Evolutionary conservation across 1,284 basidiomycete genomes (phyloP).

Genomic region (Leccinum colubrinum): DNA sequence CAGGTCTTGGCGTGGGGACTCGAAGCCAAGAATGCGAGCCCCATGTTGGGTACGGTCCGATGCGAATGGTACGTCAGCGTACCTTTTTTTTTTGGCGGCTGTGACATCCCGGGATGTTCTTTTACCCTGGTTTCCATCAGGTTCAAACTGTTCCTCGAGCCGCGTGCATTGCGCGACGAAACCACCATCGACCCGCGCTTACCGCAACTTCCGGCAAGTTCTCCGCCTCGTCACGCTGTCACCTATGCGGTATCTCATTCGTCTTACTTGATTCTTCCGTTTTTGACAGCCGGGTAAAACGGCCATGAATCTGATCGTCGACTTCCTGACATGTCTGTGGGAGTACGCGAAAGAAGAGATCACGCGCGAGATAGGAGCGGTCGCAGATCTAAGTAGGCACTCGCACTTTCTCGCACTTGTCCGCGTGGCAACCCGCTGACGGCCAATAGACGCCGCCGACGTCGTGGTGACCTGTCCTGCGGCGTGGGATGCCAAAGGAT

Average conservation of each 20-base stretch:
- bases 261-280: not conserved
- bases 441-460: slow-evolving; percentile 62
- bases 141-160: slow-evolving; percentile 83
- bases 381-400: slow-evolving; percentile 72
- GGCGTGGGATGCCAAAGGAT: slow-evolving; percentile 81
- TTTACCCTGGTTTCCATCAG: slow-evolving; percentile 26
- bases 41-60: slow-evolving; percentile 60
- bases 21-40: slow-evolving; percentile 74
- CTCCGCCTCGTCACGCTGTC: not conserved
- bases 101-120: not conserved
- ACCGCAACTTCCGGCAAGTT: slow-evolving; percentile 70
- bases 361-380: slow-evolving; percentile 76
- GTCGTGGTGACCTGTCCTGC: slow-evolving; percentile 83
- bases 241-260: not conserved
- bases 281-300: slow-evolving; percentile 61
- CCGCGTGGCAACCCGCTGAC: not conserved
- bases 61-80: slow-evolving; percentile 59
- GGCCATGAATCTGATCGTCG: slow-evolving; percentile 72
- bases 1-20: slow-evolving; percentile 75
- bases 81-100: not conserved
- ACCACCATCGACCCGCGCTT: slow-evolving; percentile 66
- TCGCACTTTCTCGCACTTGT: not conserved
- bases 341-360: slow-evolving; percentile 82
- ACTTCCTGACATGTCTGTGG: slow-evolving; percentile 79
- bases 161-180: slow-evolving; percentile 69